A percentile compares a stretch with the other conserved stretches of the same genome.
Conservation (phyloP, 257 asterid species). For the Eucommia ulmoides region DNA sequence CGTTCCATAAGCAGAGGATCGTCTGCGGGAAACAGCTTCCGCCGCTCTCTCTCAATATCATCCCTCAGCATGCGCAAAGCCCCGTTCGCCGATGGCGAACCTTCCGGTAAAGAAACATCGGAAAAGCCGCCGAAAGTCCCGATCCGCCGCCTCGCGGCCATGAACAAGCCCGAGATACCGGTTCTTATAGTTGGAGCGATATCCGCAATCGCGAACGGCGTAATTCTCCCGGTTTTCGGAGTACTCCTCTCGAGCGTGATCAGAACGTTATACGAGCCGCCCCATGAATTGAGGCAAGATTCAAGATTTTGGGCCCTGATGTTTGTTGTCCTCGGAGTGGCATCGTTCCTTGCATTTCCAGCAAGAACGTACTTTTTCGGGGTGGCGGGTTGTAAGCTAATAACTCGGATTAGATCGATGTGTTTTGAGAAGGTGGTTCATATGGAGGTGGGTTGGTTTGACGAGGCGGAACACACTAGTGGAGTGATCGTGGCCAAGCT, state of each 20-base stretch:
- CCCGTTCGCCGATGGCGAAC: conserved; percentile 7
- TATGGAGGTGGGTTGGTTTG: conserved; percentile 68
- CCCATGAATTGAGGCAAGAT: conserved; percentile 33
- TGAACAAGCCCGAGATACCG: conserved; percentile 53
- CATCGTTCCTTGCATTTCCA: conserved; percentile 31
- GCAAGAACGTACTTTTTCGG: conserved; percentile 42
- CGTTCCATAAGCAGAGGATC: conserved; percentile 1
- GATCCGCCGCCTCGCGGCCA: conserved; percentile 40
- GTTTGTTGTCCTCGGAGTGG: conserved; percentile 30
- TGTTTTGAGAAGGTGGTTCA: conserved; percentile 48
- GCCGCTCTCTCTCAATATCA: neutral
- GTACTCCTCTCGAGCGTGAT: conserved; percentile 39
- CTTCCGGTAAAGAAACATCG: conserved; percentile 5
- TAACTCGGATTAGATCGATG: conserved; percentile 39
- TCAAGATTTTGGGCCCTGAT: conserved; percentile 51
- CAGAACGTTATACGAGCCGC: conserved; percentile 33
- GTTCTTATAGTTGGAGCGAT: conserved; percentile 32
- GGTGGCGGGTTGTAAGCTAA: conserved; percentile 47
- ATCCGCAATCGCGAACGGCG: conserved; percentile 40
- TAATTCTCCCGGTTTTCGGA: conserved; percentile 45
- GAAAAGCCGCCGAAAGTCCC: conserved; percentile 30
- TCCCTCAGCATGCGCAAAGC: conserved; percentile 15
- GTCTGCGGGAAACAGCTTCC: neutral
- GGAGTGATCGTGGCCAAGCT: conserved; percentile 57
- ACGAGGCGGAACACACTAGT: conserved; percentile 40